A percentile compares a stretch with the other conserved stretches of the same genome.
These are phyloP conservation scores for Xerocomellus chrysenteron DNA, from an alignment of 768 basidiomycete genomes.

Conservation along the genomic window DNA sequence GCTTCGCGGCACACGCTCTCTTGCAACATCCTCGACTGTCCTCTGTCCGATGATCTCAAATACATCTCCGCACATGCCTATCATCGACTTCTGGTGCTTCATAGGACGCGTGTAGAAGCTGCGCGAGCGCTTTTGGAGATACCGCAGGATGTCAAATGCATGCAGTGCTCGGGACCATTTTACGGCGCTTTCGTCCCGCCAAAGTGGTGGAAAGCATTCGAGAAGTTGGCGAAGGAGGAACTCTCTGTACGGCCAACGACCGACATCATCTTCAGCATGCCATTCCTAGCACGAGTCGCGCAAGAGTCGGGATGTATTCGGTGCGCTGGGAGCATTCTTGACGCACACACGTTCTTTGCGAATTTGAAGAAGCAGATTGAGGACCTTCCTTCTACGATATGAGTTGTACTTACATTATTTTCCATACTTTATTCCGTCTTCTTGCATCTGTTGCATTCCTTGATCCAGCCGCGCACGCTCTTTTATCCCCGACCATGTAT, in stretches of 20 bases:
- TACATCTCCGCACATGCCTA: conserved; percentile 69
- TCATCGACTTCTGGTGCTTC: conserved; percentile 60
- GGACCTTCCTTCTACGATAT: conserved; percentile 45
- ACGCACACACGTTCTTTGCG: conserved; percentile 56
- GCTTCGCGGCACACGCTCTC: conserved; percentile 60
- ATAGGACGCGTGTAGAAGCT: conserved; percentile 50
- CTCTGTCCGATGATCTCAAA: conserved; percentile 60
- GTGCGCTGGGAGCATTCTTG: conserved; percentile 67
- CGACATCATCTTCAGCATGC: conserved; percentile 57
- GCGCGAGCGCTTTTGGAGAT: conserved; percentile 48
- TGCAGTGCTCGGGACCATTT: conserved; percentile 60
- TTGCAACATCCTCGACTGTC: conserved; percentile 53
- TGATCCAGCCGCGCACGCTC: not conserved
- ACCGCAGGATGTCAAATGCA: conserved; percentile 56
- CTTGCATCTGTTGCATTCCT: not conserved
- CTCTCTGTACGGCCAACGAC: conserved; percentile 54
- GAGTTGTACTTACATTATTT: conserved; percentile 6
- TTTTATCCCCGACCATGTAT: not conserved
- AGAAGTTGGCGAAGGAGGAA: conserved; percentile 56
- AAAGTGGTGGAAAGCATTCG: conserved; percentile 69
- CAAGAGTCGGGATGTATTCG: conserved; percentile 53
- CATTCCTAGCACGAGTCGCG: conserved; percentile 55
- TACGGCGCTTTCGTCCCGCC: conserved; percentile 50
- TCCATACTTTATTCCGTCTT: not conserved
- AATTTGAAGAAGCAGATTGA: conserved; percentile 59